Evolutionary conservation across 1,139 yeast genomes (phyloP).

Genomic region (Tardiomyces digboiensis): DNA sequence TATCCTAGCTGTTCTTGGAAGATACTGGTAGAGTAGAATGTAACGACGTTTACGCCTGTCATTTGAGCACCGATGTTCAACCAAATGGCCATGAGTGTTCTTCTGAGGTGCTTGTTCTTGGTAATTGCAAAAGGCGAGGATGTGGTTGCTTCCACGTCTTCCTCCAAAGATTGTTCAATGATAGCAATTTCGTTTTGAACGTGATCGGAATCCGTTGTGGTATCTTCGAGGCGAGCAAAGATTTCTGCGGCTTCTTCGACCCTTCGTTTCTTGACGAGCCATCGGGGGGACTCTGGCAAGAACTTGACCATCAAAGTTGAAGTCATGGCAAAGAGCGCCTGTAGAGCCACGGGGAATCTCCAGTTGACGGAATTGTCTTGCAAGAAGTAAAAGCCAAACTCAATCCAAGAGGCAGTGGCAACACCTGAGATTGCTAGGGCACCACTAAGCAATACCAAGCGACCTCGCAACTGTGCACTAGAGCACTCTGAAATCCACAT

Average conservation of each 20-base stretch:
- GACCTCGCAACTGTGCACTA: constrained; percentile 61
- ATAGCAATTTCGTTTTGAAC: constrained; percentile 20
- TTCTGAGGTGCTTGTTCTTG: constrained; percentile 37
- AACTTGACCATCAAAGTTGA: constrained; percentile 13
- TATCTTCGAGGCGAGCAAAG: constrained; percentile 31
- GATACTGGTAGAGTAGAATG: no score
- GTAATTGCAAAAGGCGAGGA: constrained; percentile 29
- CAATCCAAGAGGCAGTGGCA: constrained; percentile 65
- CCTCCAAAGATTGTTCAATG: constrained; percentile 14
- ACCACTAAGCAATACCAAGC: constrained; percentile 60
- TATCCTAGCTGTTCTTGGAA: constrained; percentile 3
- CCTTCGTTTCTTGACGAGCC: constrained; percentile 35
- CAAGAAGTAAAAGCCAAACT: constrained; percentile 37
- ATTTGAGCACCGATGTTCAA: constrained; percentile 56
- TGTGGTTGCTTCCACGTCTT: constrained; percentile 14
- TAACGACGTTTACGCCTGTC: constrained; percentile 64
- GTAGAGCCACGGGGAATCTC: constrained; percentile 24
- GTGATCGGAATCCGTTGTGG: constrained; percentile 17
- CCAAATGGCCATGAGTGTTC: constrained; percentile 39
- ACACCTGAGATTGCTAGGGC: constrained; percentile 66
- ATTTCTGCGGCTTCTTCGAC: constrained; percentile 40
- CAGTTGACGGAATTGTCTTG: constrained; percentile 39
- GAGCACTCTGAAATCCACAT: constrained; percentile 79
- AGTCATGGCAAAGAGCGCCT: constrained; percentile 25
- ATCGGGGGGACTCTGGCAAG: constrained; percentile 44